These are phyloP conservation scores for Microdochium nivale DNA, from an alignment of 2,329 filamentous ascomycete genomes.

Conservation along the genomic window DNA sequence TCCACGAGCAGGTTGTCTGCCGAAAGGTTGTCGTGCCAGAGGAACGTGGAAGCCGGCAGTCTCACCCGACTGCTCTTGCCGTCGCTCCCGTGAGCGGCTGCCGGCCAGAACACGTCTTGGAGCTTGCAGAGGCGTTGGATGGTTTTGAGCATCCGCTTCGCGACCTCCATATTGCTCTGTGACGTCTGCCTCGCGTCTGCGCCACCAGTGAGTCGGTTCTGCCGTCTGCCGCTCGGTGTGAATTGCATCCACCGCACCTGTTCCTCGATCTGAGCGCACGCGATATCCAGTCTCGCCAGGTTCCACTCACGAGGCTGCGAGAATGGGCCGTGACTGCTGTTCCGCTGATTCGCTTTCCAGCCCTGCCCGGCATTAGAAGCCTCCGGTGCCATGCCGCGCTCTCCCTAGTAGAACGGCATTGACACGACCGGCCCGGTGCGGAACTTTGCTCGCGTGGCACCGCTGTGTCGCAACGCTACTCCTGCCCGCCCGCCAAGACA, in stretches of 20 bases:
- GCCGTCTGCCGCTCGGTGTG: background rate
- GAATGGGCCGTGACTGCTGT: background rate
- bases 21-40: constrained; percentile 22
- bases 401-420: constrained; percentile 18
- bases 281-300: constrained; percentile 10
- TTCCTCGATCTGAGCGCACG: constrained; percentile 9
- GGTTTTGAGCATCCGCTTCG: constrained; percentile 9
- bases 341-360: background rate
- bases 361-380: background rate
- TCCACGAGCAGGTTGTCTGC: constrained; percentile 24
- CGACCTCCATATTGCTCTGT: constrained; percentile 3
- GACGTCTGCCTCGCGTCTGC: background rate
- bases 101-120: constrained; percentile 7
- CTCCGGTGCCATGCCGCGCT: constrained; percentile 4
- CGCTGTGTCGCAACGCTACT: background rate
- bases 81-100: background rate
- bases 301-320: constrained; percentile 4
- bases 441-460: background rate
- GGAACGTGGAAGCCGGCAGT: constrained; percentile 11
- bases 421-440: constrained; percentile 15
- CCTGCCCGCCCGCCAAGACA: background rate
- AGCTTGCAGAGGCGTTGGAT: constrained; percentile 11
- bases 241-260: constrained; percentile 1
- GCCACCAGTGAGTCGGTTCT: background rate
- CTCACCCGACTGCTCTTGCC: background rate